A percentile compares a stretch with the other conserved stretches of the same genome.
Evolutionary conservation across 345 rosid species (phyloP).

Genomic region (Lepidium didymum): DNA sequence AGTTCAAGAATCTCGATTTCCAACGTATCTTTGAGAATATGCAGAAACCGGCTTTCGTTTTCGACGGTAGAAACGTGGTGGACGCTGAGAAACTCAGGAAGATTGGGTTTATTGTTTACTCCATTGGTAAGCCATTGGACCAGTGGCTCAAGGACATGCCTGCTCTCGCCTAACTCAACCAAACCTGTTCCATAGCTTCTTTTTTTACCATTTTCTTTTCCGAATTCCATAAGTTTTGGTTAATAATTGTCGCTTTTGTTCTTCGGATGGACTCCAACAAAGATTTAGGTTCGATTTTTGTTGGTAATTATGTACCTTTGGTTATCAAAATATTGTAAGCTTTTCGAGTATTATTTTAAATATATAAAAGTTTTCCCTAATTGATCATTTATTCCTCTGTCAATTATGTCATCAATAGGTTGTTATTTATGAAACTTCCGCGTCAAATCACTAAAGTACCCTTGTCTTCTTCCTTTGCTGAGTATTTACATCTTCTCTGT

Average conservation of each 20-base stretch:
- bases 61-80: slow-evolving; percentile 74
- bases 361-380: neutral
- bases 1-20: slow-evolving; percentile 77
- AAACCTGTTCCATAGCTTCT: slow-evolving; percentile 5
- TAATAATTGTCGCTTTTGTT: slow-evolving; percentile 11
- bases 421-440: neutral
- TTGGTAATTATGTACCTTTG: slow-evolving; percentile 20
- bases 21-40: slow-evolving; percentile 62
- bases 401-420: neutral
- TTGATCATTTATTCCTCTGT: neutral
- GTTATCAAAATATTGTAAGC: slow-evolving; percentile 9
- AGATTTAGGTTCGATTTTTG: slow-evolving; percentile 16
- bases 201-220: neutral
- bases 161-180: slow-evolving; percentile 52
- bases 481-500: neutral
- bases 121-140: slow-evolving; percentile 91
- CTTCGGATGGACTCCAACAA: neutral
- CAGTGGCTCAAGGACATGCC: slow-evolving; percentile 97
- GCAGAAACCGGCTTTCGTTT: slow-evolving; percentile 92
- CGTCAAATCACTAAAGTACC: slow-evolving; percentile 1
- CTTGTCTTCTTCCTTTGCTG: neutral
- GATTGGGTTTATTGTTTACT: slow-evolving; percentile 87
- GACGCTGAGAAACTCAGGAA: slow-evolving; percentile 56
- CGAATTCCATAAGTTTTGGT: slow-evolving; percentile 16
- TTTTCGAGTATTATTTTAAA: neutral